Evolutionary conservation across 495 filamentous ascomycete genomes (phyloP).

Genomic region (Cenococcum geophilum): DNA sequence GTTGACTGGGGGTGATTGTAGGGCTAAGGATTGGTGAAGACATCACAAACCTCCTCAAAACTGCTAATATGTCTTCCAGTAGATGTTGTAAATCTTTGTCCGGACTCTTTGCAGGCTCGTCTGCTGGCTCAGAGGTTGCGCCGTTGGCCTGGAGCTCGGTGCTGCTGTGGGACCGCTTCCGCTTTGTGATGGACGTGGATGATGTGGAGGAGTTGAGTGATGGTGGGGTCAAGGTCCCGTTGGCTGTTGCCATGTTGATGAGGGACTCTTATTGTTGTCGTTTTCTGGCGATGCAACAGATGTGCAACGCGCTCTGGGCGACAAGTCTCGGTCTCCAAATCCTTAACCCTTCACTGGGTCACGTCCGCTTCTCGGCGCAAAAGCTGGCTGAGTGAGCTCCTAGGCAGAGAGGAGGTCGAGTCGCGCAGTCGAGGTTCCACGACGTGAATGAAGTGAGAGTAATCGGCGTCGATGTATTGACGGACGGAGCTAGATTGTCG

Average conservation of each 20-base stretch:
- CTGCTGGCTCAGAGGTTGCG: constrained; percentile 8
- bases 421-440: constrained; percentile 3
- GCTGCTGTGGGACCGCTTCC: constrained; percentile 31
- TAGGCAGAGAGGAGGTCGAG: not conserved
- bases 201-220: constrained; percentile 24
- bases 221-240: constrained; percentile 34
- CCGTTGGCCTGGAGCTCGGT: constrained; percentile 22
- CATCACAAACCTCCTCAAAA: constrained; percentile 30
- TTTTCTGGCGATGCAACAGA: constrained; percentile 15
- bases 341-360: not conserved
- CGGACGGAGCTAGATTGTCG: not conserved
- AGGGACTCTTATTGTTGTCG: constrained; percentile 8
- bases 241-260: constrained; percentile 31
- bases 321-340: not conserved
- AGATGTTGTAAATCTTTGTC: constrained; percentile 13
- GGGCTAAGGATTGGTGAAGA: not conserved
- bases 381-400: not conserved
- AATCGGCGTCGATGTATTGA: not conserved
- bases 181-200: constrained; percentile 32
- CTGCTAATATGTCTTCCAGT: constrained; percentile 26
- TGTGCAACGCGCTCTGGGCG: constrained; percentile 28
- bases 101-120: not conserved
- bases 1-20: not conserved
- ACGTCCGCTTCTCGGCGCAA: not conserved
- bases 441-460: constrained; percentile 2